Conservation (phyloP, 495 filamentous ascomycete species). For the Pseudevernia furfuracea region DNA sequence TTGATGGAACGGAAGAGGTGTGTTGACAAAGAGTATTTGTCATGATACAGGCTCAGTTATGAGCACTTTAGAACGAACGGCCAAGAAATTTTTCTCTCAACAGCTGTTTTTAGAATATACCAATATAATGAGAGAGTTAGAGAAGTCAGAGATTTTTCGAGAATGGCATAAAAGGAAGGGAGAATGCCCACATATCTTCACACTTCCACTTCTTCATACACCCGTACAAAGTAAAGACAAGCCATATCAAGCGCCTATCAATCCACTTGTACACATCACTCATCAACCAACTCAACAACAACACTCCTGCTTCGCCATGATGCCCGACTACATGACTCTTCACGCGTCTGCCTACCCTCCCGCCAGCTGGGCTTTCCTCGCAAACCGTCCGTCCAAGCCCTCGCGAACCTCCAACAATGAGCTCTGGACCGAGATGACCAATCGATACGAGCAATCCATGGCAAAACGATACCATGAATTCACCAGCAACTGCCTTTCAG, state of each 20-base stretch:
- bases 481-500: not conserved
- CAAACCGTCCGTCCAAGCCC: not conserved
- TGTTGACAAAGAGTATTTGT: too few relatives aligned
- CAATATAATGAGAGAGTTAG: not conserved
- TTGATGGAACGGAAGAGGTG: too few relatives aligned
- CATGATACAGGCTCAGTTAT: too few relatives aligned
- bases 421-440: conserved; percentile 1
- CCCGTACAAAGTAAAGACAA: not conserved
- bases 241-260: not conserved
- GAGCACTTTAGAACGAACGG: too few relatives aligned
- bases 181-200: not conserved
- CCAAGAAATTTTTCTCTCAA: not conserved
- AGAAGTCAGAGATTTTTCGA: not conserved
- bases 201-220: not conserved
- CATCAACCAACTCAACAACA: not conserved
- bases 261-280: not conserved
- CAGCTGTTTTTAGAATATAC: not conserved
- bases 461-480: not conserved
- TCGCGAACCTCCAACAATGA: not conserved
- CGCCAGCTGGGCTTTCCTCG: not conserved
- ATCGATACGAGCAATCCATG: not conserved
- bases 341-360: conserved; percentile 1
- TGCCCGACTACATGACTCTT: not conserved
- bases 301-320: not conserved
- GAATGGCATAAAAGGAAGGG: not conserved